Evolutionary conservation across 257 asterid species (phyloP), one percentile per base, ranked within the genome.

Genomic region (Salvia splendens): DNA sequence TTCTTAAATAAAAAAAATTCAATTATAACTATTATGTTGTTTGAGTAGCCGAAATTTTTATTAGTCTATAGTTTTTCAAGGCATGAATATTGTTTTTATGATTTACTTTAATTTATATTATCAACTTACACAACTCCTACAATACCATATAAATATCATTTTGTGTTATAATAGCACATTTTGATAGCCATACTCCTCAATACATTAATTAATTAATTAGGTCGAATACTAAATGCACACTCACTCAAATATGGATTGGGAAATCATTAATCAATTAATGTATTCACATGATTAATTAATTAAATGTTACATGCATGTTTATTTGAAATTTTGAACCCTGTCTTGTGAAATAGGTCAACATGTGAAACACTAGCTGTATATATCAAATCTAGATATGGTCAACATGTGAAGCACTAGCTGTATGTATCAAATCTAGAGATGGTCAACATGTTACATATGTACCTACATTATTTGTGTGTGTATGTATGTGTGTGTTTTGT

Each of bases 301-400:
- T 47, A 20, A 16, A 12, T 0, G 24, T 0, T 64, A 33, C 10
- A 14, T 57, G 28, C 46, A 57, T 35, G 24, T 50, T 16, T 35
- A 30, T 71, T 55, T 17, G 33, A 20, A 20, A 20, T 20, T 20
- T 20, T 1, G 24, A 72, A 45, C 40, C 60, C 65, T 50, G 61
- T 28, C 59, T 57, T 56, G 24, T 42, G 5, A 67, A 45, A 32
- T 64, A 12, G 59, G 69, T 41, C 42, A 66, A 28, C 16, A 11
- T 54, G 40, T 54, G 41, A 4, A 4, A 36, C 41, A 36, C 41
- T 36, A 33, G 41, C 41, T 36, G 41, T 36, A 36, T 36, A 36
- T 36, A 24, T 28, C 16, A 30, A 54, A 54, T 54, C 60, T 24
- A 28, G 28, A 28, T 38, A 54, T 54, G 60, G 60, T 54, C 60